A percentile compares a stretch with the other conserved stretches of the same genome.
Evolutionary conservation across 306 rosid species (phyloP).

Genomic region (Quercus mongolica): DNA sequence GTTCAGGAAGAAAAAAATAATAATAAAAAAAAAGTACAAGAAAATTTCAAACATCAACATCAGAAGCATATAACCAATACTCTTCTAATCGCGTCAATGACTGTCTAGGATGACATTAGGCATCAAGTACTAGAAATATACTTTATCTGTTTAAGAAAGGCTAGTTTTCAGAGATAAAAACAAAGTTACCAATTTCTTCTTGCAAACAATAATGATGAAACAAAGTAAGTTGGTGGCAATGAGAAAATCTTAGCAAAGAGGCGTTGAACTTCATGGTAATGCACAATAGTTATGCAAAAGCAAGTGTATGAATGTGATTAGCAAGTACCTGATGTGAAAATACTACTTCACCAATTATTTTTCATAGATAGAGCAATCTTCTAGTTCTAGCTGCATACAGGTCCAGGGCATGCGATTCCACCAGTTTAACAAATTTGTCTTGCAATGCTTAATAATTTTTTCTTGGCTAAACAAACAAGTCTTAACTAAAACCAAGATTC

Average conservation of each 20-base stretch:
- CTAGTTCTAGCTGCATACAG: no score
- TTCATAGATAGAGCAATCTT: no score
- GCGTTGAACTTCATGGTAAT: not conserved
- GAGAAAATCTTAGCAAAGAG: not conserved
- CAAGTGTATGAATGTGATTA: not conserved
- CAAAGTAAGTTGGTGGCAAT: not conserved
- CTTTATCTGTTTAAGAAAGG: no score
- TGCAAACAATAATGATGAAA: not conserved
- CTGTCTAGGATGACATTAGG: not conserved
- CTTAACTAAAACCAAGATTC: not conserved
- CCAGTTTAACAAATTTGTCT: no score
- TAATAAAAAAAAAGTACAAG: not conserved
- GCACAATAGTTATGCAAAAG: not conserved
- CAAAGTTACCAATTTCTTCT: not conserved
- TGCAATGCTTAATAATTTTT: no score
- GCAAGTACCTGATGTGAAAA: not conserved
- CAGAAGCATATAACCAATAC: not conserved
- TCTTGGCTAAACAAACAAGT: not conserved
- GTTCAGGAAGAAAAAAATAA: not conserved
- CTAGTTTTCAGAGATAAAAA: not conserved
- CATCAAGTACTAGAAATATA: not conserved
- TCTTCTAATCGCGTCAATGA: not conserved
- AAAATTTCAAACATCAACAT: conserved; percentile 1
- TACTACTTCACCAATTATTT: not conserved
- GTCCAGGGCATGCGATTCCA: no score